Percentiles rank a stretch among this genome's conserved stretches.
Evolutionary conservation across 257 asterid genomes (phyloP).

Genomic region (Gentiana macrophylla): DNA sequence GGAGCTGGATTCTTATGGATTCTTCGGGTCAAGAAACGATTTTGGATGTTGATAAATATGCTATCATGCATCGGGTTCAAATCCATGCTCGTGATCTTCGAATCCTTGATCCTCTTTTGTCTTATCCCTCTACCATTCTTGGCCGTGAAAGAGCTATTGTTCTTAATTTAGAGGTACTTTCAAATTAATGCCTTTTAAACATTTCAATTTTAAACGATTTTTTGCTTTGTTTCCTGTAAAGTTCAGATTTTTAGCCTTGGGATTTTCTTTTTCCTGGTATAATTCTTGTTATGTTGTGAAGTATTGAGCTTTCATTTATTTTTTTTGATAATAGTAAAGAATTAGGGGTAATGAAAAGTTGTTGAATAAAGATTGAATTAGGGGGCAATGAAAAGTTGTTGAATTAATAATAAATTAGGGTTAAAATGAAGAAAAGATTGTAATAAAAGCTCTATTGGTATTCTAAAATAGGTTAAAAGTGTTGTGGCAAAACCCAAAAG

Average conservation of each 20-base stretch:
- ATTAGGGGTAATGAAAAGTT: too few relatives aligned
- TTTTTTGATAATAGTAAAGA: not conserved
- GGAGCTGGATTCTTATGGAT: slow-evolving; percentile 72
- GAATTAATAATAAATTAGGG: too few relatives aligned
- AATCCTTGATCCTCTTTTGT: slow-evolving; percentile 69
- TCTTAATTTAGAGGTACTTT: slow-evolving; percentile 67
- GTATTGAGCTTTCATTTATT: not conserved
- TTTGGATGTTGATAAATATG: slow-evolving; percentile 67
- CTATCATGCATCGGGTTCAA: slow-evolving; percentile 86
- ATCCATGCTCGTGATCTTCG: slow-evolving; percentile 92
- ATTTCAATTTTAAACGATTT: not conserved
- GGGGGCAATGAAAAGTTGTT: too few relatives aligned
- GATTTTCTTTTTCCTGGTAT: not conserved
- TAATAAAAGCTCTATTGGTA: too few relatives aligned
- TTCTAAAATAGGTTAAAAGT: too few relatives aligned
- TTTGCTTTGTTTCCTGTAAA: not conserved
- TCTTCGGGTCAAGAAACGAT: slow-evolving; percentile 45
- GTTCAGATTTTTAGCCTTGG: not conserved
- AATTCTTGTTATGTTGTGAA: not conserved
- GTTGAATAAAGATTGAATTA: too few relatives aligned
- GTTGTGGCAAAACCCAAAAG: too few relatives aligned
- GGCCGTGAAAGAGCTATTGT: slow-evolving; percentile 89
- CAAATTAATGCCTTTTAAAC: not conserved
- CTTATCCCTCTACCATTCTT: slow-evolving; percentile 78
- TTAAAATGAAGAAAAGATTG: too few relatives aligned